Percentiles rank a stretch among this genome's conserved stretches.
phyloP scores from a whole-genome alignment of 768 basidiomycete species.

The Mycena vitilis region DNA sequence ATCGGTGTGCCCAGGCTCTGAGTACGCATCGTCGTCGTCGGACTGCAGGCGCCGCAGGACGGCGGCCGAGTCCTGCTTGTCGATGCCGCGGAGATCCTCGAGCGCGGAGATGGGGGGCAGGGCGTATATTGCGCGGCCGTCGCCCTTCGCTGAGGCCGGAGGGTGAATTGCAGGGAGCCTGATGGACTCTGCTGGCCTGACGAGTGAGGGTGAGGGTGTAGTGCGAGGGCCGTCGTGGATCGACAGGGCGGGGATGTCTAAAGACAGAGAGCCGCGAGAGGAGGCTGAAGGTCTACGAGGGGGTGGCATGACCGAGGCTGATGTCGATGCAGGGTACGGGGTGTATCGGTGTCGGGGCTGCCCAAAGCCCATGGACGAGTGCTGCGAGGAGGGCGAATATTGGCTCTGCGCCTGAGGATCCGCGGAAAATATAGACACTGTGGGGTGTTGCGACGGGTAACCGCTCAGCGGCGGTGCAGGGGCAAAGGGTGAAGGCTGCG shows the following conservation, averaged over 20 bases:
- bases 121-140: slow-evolving; percentile 58
- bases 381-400: slow-evolving; percentile 37
- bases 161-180: slow-evolving; percentile 42
- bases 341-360: slow-evolving; percentile 46
- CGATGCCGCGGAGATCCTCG: slow-evolving; percentile 68
- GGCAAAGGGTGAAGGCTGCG: slow-evolving; percentile 19
- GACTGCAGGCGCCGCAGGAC: slow-evolving; percentile 70
- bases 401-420: slow-evolving; percentile 17
- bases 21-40: slow-evolving; percentile 53
- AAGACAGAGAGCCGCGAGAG: slow-evolving; percentile 43
- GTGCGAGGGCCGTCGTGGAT: slow-evolving; percentile 47
- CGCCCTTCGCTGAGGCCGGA: slow-evolving; percentile 37
- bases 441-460: slow-evolving; percentile 41
- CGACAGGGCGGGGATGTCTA: slow-evolving; percentile 50
- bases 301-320: slow-evolving; percentile 19
- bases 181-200: background rate
- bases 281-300: slow-evolving; percentile 28
- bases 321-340: slow-evolving; percentile 54
- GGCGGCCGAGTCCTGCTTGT: slow-evolving; percentile 68
- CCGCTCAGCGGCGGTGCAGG: slow-evolving; percentile 10
- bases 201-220: slow-evolving; percentile 51
- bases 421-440: slow-evolving; percentile 28
- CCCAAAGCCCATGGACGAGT: background rate
- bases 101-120: slow-evolving; percentile 77
- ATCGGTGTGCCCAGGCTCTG: slow-evolving; percentile 38